Percentiles rank a stretch among this genome's conserved stretches.
phyloP scores from a whole-genome alignment of 192 early-diverging fungal species.

The Cetraspora pellucida region DNA sequence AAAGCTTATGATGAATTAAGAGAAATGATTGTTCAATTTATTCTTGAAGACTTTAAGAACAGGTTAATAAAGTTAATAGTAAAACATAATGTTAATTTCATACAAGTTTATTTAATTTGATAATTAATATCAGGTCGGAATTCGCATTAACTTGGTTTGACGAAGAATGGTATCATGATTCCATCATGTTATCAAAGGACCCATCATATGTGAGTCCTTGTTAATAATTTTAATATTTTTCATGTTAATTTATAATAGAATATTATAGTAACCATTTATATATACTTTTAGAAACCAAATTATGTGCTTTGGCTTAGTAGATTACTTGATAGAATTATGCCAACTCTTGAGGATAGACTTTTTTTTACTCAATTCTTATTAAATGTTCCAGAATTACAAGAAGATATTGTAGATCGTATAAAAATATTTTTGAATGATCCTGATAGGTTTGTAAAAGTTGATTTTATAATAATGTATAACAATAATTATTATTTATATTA shows the following conservation, averaged over 20 bases:
- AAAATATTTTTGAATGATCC: slow-evolving; percentile 68
- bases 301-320: slow-evolving; percentile 45
- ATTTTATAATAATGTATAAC: not conserved
- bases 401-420: slow-evolving; percentile 62
- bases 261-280: slow-evolving; percentile 34
- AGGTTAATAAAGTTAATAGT: slow-evolving; percentile 41
- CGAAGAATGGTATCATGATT: slow-evolving; percentile 63
- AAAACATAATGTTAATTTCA: not conserved
- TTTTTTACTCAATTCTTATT: slow-evolving; percentile 71
- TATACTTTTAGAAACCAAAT: slow-evolving; percentile 29
- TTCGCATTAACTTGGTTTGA: slow-evolving; percentile 76
- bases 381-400: slow-evolving; percentile 74
- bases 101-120: slow-evolving; percentile 26
- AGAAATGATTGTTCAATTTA: slow-evolving; percentile 53
- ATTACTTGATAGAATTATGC: slow-evolving; percentile 40
- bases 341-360: slow-evolving; percentile 67
- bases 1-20: slow-evolving; percentile 37
- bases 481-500: no score
- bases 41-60: slow-evolving; percentile 62
- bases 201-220: slow-evolving; percentile 29
- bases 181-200: slow-evolving; percentile 33
- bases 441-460: slow-evolving; percentile 36
- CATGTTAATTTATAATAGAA: slow-evolving; percentile 36
- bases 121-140: slow-evolving; percentile 53
- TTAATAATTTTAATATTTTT: slow-evolving; percentile 40